Evolutionary conservation across 2,329 filamentous ascomycete genomes (phyloP).

Genomic region (Dactylella cylindrospora): DNA sequence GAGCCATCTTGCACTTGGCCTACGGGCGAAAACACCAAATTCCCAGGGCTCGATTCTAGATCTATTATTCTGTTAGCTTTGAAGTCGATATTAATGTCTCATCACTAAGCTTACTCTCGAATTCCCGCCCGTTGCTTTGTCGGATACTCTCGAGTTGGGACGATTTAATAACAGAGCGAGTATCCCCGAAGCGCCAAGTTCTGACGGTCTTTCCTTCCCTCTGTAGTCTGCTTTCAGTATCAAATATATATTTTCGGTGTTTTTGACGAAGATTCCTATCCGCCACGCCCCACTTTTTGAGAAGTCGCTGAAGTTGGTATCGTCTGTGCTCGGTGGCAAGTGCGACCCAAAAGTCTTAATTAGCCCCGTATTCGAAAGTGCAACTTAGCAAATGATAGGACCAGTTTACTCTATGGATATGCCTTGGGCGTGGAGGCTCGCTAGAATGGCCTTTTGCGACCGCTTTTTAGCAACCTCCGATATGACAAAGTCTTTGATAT

Average conservation of each 20-base stretch:
- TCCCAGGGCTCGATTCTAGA: slow-evolving; percentile 10
- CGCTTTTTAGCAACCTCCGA: slow-evolving; percentile 3
- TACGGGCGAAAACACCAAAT: slow-evolving; percentile 3
- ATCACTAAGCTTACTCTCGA: slow-evolving; percentile 11
- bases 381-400: too few species aligned
- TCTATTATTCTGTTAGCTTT: too few species aligned
- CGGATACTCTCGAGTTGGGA: slow-evolving; percentile 5
- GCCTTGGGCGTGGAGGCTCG: neutral
- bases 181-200: slow-evolving; percentile 3
- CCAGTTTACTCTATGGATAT: slow-evolving; percentile 10
- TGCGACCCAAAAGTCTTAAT: neutral
- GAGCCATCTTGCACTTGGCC: too few species aligned
- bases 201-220: neutral
- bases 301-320: slow-evolving; percentile 4
- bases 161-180: neutral
- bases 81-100: too few species aligned
- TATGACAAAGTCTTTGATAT: slow-evolving; percentile 1
- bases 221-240: neutral
- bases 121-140: slow-evolving; percentile 10
- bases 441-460: slow-evolving; percentile 5
- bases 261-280: slow-evolving; percentile 5
- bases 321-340: neutral
- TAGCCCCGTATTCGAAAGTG: neutral
- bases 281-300: neutral
- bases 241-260: slow-evolving; percentile 14